Percentiles rank a stretch among this genome's conserved stretches.
Evolutionary conservation across 495 filamentous ascomycete species (phyloP).

Genomic region (Penicillium waksmanii): DNA sequence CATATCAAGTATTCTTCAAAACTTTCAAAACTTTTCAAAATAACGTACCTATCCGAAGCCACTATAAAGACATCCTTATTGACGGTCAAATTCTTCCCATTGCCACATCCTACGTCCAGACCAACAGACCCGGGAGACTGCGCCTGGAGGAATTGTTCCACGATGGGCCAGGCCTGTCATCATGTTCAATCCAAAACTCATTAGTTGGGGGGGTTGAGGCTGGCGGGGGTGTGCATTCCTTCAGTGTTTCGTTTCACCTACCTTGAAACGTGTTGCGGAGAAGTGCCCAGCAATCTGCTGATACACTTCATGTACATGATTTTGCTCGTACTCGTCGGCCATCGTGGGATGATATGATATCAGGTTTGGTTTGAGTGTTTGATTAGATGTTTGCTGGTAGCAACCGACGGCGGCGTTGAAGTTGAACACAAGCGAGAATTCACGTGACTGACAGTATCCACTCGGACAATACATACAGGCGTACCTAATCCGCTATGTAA

Average conservation of each 20-base stretch:
- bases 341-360: conserved; percentile 9
- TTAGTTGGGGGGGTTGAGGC: conserved; percentile 1
- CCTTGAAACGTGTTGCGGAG: conserved; percentile 92
- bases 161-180: conserved; percentile 84
- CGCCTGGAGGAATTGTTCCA: conserved; percentile 75
- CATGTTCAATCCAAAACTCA: background rate
- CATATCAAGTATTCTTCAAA: too few relatives aligned
- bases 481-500: too few relatives aligned
- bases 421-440: background rate
- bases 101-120: conserved; percentile 88
- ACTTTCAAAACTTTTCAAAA: too few relatives aligned
- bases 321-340: conserved; percentile 68
- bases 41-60: conserved; percentile 77
- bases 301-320: conserved; percentile 92
- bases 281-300: conserved; percentile 94
- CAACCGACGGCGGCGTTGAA: background rate
- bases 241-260: conserved; percentile 28
- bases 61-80: conserved; percentile 81
- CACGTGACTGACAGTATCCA: background rate
- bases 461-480: background rate
- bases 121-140: conserved; percentile 76
- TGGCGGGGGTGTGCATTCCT: too few relatives aligned
- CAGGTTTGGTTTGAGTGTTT: too few relatives aligned
- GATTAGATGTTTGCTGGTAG: too few relatives aligned
- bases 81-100: conserved; percentile 90